Base-by-base conservation (phyloP, 371 early-diverging fungal genomes). In the Rhizopus arrhizus region DNA sequence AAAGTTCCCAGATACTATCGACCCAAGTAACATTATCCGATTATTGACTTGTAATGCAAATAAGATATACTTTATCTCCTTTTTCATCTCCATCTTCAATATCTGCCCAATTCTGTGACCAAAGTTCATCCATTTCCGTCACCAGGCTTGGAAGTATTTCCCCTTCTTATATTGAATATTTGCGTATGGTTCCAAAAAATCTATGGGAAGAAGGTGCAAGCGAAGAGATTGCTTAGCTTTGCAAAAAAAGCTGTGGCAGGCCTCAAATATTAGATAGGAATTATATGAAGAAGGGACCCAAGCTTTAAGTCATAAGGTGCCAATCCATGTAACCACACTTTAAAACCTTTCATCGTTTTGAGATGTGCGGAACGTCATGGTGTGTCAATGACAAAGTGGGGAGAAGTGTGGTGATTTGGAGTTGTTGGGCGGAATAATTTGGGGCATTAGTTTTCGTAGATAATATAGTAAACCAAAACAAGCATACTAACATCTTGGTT, bases 11-110 rank as follows among this genome's bases (percentile, higher is more conserved):
- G 0, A 78, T 58, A 36, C 56, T 56, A 28, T 69, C 61, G 9
- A 71, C n/a, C 75, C 78, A 78, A 28, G 51, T 61, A 15, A 61
- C 52, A 58, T 78, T 75, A 54, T 78, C 73, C 0, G 78, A 73
- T n/a, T 75, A 75, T 15, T 75, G 65, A 13, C 66, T 61, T 45
- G 78, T 70, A 6, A 66, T 58, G 32, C 65, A 67, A 11, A 75
- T 56, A 2, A 65, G 56, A 7, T 53, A 42, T 15, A 51, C 58
- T 38, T 63, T 55, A 52, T 45, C 31, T 34, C 22, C 66, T 28
- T 38, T 52, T 33, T 50, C 61, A 4, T 33, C 50, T 15, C 56
- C 58, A 32, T 65, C 70, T 7, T 56, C 66, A 13, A 11, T 16
- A 11, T 52, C 62, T 35, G 12, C 33, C 11, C 66, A 65, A 4